These are phyloP conservation scores for Decorospora gaudefroyi DNA, from an alignment of 2,329 filamentous ascomycete genomes.

Conservation along the genomic window DNA sequence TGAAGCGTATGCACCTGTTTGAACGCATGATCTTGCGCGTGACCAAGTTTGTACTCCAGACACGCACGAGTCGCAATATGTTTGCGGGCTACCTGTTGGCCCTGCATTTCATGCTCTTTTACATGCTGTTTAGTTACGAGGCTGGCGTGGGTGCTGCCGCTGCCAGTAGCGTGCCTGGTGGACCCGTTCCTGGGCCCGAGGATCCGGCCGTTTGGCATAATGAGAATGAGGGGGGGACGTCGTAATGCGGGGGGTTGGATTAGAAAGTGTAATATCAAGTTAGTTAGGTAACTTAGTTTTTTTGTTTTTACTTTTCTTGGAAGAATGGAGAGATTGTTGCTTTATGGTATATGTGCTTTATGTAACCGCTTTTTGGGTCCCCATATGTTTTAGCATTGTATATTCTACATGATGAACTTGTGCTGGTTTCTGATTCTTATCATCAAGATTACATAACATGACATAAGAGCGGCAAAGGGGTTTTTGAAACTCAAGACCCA, in stretches of 20 bases:
- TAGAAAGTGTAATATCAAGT: conserved; percentile 6
- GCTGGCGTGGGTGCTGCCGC: conserved; percentile 43
- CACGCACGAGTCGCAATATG: conserved; percentile 85
- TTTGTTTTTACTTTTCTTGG: too few species aligned
- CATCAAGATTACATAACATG: too few species aligned
- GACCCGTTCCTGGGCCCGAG: conserved; percentile 17
- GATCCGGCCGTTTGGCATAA: conserved; percentile 44
- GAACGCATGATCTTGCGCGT: conserved; percentile 90
- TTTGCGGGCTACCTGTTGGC: conserved; percentile 91
- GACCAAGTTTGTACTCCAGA: conserved; percentile 87
- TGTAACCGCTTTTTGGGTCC: too few species aligned
- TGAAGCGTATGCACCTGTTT: conserved; percentile 89
- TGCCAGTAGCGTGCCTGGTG: conserved; percentile 36
- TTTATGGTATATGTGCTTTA: too few species aligned
- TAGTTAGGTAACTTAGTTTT: too few species aligned
- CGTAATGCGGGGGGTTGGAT: background rate
- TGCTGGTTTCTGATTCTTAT: too few species aligned
- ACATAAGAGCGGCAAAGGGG: too few species aligned
- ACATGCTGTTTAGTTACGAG: conserved; percentile 83
- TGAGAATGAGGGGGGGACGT: conserved; percentile 33
- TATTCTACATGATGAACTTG: too few species aligned
- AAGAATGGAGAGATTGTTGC: too few species aligned
- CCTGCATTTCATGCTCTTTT: conserved; percentile 84
- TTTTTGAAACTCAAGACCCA: too few species aligned
- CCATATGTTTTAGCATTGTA: too few species aligned